phyloP scores from a whole-genome alignment of 257 asterid genomes.

The Solanum neorickii region DNA sequence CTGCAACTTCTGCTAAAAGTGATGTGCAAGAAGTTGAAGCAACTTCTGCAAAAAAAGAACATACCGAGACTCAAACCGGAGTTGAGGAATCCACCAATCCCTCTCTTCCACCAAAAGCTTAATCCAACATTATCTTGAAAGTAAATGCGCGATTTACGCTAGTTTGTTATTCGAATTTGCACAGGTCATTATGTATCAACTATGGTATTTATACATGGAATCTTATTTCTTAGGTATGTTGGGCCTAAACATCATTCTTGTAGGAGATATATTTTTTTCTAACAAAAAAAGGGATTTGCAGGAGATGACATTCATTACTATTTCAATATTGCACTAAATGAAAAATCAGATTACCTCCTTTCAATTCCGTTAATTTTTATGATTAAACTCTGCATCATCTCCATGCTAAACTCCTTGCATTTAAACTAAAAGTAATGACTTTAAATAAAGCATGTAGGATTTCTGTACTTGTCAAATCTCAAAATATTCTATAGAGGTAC shows the following conservation, averaged over 20 bases:
- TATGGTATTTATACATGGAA: background rate
- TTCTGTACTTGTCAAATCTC: background rate
- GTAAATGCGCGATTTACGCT: background rate
- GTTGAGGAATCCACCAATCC: slow-evolving; percentile 11
- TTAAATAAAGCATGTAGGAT: background rate
- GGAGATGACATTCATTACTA: background rate
- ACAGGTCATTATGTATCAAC: background rate
- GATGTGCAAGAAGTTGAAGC: background rate
- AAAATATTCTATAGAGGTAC: background rate
- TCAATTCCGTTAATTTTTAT: background rate
- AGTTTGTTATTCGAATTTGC: background rate
- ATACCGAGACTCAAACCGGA: slow-evolving; percentile 10
- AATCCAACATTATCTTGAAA: slow-evolving; percentile 10
- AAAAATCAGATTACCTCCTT: background rate
- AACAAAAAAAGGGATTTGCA: background rate
- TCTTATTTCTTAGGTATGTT: background rate
- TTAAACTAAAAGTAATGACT: background rate
- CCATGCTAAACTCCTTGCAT: background rate
- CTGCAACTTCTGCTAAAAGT: background rate
- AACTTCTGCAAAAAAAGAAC: background rate
- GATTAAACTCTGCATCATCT: background rate
- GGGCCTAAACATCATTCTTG: background rate
- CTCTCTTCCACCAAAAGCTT: slow-evolving; percentile 27
- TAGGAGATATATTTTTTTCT: background rate
- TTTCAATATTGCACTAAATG: background rate